A percentile compares a stretch with the other conserved stretches of the same genome.
These are phyloP conservation scores for Tulasnella calospora DNA, from an alignment of 768 basidiomycete species.

Conservation along the genomic window DNA sequence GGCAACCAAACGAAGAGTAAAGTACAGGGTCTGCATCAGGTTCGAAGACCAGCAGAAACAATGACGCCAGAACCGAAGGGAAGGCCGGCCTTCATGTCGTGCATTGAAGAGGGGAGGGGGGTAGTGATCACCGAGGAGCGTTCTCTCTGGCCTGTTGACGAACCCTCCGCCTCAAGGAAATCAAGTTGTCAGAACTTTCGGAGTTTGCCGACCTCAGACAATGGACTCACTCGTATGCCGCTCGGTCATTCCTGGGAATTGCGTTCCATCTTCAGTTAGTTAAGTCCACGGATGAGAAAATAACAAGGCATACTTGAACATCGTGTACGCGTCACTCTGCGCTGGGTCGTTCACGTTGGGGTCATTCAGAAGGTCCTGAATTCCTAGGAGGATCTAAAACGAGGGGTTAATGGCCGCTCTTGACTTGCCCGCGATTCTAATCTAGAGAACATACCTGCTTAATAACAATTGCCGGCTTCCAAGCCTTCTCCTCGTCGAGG, in stretches of 20 bases:
- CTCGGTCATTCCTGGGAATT: constrained; percentile 74
- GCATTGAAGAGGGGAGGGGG: background rate
- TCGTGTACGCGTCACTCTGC: constrained; percentile 96
- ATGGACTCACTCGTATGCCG: constrained; percentile 76
- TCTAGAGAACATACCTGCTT: constrained; percentile 66
- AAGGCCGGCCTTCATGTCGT: background rate
- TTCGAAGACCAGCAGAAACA: background rate
- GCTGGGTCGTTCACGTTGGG: constrained; percentile 98
- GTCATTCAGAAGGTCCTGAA: constrained; percentile 91
- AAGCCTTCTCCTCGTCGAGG: constrained; percentile 95
- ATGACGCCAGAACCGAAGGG: background rate
- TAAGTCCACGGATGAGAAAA: background rate
- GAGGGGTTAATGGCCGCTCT: background rate
- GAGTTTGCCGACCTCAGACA: background rate
- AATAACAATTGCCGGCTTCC: constrained; percentile 98
- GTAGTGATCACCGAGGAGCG: constrained; percentile 62
- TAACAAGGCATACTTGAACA: constrained; percentile 80
- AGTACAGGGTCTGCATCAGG: constrained; percentile 5
- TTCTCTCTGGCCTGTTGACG: constrained; percentile 85
- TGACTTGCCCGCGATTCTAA: background rate
- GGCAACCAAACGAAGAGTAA: background rate
- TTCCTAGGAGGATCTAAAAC: constrained; percentile 81
- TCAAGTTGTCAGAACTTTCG: constrained; percentile 17
- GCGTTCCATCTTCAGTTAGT: constrained; percentile 23
- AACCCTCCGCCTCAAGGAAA: constrained; percentile 58